A percentile compares a stretch with the other conserved stretches of the same genome.
Conservation (phyloP, 2,329 filamentous ascomycete species). For the Sporothrix pseudoabietina region DNA sequence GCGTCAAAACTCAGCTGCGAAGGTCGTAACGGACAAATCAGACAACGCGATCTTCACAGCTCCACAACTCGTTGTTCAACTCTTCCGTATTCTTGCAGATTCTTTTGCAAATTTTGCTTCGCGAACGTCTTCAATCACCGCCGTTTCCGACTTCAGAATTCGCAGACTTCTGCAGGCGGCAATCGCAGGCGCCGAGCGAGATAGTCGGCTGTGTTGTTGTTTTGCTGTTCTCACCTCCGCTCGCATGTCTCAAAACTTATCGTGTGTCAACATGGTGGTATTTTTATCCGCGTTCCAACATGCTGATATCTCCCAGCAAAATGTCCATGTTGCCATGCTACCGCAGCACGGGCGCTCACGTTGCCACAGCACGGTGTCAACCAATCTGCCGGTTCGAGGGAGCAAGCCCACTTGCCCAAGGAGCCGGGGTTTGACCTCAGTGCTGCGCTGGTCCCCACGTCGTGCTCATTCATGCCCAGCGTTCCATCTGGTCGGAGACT, state of each 20-base stretch:
- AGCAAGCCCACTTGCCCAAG: neutral
- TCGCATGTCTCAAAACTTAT: neutral
- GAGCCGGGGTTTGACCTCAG: neutral
- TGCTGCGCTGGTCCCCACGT: neutral
- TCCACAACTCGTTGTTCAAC: neutral
- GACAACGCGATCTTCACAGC: neutral
- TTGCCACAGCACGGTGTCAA: neutral
- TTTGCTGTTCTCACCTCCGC: neutral
- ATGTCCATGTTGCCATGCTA: neutral
- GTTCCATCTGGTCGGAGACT: neutral
- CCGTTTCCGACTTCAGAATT: neutral
- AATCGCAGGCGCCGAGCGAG: neutral
- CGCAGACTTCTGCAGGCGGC: neutral
- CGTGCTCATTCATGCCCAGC: slow-evolving; percentile 1
- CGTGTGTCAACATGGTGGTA: neutral
- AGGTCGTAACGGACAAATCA: neutral
- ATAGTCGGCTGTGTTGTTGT: neutral
- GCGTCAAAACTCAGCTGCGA: slow-evolving; percentile 26
- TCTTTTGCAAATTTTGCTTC: neutral
- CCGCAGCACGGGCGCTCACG: neutral
- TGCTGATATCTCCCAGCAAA: neutral
- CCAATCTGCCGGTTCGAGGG: neutral
- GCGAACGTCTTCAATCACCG: neutral
- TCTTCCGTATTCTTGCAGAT: neutral
- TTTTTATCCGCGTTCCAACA: neutral